A percentile compares a stretch with the other conserved stretches of the same genome.
Evolutionary conservation across 2,329 filamentous ascomycete species (phyloP).

Genomic region (Geosmithia morbida): DNA sequence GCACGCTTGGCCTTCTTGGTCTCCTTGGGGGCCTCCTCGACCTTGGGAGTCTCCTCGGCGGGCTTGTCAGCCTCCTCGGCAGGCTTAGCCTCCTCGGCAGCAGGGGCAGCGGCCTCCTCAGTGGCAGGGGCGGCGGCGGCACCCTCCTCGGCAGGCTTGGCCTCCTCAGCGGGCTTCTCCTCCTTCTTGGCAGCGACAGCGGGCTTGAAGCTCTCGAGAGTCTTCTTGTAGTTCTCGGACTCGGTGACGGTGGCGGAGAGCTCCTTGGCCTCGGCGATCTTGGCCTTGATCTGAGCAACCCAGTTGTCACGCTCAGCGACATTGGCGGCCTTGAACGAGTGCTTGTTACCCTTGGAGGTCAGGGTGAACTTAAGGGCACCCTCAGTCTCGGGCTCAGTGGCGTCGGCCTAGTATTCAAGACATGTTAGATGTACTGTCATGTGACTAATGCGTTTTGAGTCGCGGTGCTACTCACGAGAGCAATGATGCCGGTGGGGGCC

Average conservation of each 20-base stretch:
- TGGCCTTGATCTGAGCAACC: constrained; percentile 70
- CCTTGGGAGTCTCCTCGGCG: constrained; percentile 19
- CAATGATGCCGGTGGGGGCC: constrained; percentile 67
- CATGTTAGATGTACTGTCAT: neutral
- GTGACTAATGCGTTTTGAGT: neutral
- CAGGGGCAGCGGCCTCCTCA: constrained; percentile 15
- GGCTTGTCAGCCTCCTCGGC: constrained; percentile 22
- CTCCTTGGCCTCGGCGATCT: constrained; percentile 75
- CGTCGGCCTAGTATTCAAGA: constrained; percentile 31
- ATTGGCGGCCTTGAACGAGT: constrained; percentile 74
- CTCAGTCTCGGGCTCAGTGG: constrained; percentile 59
- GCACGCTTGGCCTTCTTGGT: constrained; percentile 50
- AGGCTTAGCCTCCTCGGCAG: constrained; percentile 15
- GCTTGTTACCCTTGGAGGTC: constrained; percentile 76
- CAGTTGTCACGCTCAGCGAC: constrained; percentile 79
- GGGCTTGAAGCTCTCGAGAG: constrained; percentile 56
- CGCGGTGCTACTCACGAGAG: constrained; percentile 49
- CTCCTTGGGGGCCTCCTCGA: constrained; percentile 32
- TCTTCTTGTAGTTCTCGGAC: constrained; percentile 79
- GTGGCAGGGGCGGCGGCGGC: constrained; percentile 18
- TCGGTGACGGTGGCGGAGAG: constrained; percentile 57
- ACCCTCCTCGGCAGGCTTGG: constrained; percentile 12
- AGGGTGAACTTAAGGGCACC: constrained; percentile 74
- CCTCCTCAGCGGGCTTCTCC: constrained; percentile 14
- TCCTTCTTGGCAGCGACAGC: constrained; percentile 26